Conservation (phyloP, 345 rosid genomes). For the Bruguiera parviflora region DNA sequence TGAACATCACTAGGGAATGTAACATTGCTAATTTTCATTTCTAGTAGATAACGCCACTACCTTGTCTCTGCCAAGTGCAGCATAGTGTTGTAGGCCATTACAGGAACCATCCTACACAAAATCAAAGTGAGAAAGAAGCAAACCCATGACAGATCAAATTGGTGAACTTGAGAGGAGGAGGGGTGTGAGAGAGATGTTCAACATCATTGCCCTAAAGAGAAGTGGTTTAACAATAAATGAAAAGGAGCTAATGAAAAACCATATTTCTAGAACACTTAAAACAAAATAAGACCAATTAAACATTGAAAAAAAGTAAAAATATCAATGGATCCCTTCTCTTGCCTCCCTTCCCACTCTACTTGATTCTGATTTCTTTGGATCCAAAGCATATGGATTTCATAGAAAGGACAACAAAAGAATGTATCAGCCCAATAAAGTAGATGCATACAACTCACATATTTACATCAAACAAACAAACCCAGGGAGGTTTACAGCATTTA, state of each 20-base stretch:
- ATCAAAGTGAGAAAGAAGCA: conserved; percentile 11
- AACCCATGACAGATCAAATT: conserved; percentile 5
- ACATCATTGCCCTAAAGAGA: no score
- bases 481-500: no score
- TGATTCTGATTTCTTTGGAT: background rate
- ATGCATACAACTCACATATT: no score
- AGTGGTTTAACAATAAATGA: no score
- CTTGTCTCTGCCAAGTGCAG: conserved; percentile 89
- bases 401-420: no score
- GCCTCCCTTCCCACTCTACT: background rate
- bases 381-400: no score
- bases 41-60: conserved; percentile 29
- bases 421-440: no score
- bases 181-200: no score
- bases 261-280: no score
- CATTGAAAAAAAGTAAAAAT: background rate
- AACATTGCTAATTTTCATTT: conserved; percentile 1
- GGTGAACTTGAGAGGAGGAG: no score
- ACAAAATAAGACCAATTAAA: background rate
- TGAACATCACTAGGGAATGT: conserved; percentile 1
- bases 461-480: no score
- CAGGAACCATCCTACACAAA: conserved; percentile 81
- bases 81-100: conserved; percentile 90
- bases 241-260: no score
- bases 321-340: background rate